Base-by-base conservation (phyloP, 768 basidiomycete genomes). In the Tricholoma saponaceum region DNA sequence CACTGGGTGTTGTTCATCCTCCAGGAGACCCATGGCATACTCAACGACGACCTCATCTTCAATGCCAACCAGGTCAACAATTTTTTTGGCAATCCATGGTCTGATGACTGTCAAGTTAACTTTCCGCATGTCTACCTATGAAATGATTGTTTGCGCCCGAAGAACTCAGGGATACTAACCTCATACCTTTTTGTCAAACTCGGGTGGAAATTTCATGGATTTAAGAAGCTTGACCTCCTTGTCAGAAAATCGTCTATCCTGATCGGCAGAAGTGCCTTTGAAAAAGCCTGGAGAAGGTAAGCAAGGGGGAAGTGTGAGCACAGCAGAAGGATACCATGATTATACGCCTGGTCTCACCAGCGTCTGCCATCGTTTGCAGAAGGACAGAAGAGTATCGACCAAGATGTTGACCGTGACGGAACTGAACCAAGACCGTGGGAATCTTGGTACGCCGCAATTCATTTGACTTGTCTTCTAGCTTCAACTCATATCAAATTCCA, bases 11-110 rank as follows among this genome's bases (percentile, higher is more conserved):
- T 83, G 80, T 50, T 85, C 78, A 64, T 97, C 92, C 68, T 99
- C 97, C 5, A 99, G 75, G 18, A 98, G 79, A 16, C 93, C 93
- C 85, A 94, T 92, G 16, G 94, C 93, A 67, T 97, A 98, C 68
- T 98, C 96, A 26, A 98, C 86, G 41, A 98, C 88, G 43, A 99
- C 87, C 69, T 99, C 97, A 71, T 99, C 97, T 66, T 99, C 97
- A 35, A 98, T 85, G 2, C 95, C 93, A 43, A 95, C 84, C 20
- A 97, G 81, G 57, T 95, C 91, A 3, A 89, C 83, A 56, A 97
- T 88, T 72, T 92, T 90, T 79, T 93, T 94, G 13, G 92, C 90
- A 59, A 98, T 87, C 97, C 97, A 99, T 2, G 94, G 92, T 58
- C 91, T 80, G 67, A 99, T 90, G 64, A 98, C 94, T 16, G 82